These are phyloP conservation scores for Flaveria linearis DNA, from an alignment of 129 eudicot species.

Conservation along the genomic window DNA sequence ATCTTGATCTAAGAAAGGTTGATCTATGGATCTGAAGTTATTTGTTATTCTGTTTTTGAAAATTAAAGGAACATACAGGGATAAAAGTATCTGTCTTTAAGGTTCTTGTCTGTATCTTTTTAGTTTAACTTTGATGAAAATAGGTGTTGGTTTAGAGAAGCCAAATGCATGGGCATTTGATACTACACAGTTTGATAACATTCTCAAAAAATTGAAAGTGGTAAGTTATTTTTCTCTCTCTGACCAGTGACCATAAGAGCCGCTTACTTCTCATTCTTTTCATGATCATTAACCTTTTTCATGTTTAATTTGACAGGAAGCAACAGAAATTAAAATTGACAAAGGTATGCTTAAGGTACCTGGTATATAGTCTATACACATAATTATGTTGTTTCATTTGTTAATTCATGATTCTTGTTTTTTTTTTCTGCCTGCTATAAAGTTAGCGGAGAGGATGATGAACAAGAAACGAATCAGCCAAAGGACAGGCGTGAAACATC, in stretches of 20 bases:
- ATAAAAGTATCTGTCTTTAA: background rate
- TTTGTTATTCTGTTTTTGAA: background rate
- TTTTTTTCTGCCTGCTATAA: background rate
- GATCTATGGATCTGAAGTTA: background rate
- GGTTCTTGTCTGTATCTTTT: background rate
- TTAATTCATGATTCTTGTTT: constrained; percentile 15
- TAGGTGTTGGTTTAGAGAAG: constrained; percentile 86
- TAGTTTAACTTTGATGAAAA: background rate
- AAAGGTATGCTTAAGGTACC: constrained; percentile 45
- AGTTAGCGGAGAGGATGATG: constrained; percentile 44
- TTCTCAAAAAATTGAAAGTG: constrained; percentile 84
- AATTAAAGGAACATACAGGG: background rate
- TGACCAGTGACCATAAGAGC: background rate
- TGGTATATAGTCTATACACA: background rate
- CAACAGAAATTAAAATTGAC: constrained; percentile 41
- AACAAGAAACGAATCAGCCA: constrained; percentile 18
- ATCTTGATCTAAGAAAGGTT: background rate
- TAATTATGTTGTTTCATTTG: constrained; percentile 12
- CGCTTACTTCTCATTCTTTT: background rate
- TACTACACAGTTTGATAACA: constrained; percentile 87
- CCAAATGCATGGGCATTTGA: constrained; percentile 94
- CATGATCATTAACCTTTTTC: constrained; percentile 7
- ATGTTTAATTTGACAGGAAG: constrained; percentile 49
- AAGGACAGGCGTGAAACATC: constrained; percentile 37
- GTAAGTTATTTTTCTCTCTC: constrained; percentile 38